A percentile compares a stretch with the other conserved stretches of the same genome.
These are phyloP conservation scores for Centrapalus pauciflorus DNA, from an alignment of 129 eudicot genomes.

Conservation along the genomic window DNA sequence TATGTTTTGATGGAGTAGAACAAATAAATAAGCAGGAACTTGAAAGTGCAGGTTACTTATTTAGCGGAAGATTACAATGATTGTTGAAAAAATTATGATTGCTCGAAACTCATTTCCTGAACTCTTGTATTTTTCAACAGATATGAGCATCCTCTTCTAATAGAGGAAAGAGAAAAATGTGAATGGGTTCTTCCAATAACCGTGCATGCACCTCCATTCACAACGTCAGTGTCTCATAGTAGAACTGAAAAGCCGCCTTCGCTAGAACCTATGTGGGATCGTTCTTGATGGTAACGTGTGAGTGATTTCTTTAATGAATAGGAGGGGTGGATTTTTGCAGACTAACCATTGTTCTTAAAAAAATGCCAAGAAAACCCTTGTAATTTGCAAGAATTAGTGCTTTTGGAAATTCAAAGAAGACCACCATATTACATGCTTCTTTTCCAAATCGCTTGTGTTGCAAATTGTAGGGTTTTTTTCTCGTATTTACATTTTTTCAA, in stretches of 20 bases:
- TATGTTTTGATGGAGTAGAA: too few relatives aligned
- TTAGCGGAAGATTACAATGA: too few relatives aligned
- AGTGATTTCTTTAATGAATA: not conserved
- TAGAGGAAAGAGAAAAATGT: constrained; percentile 97
- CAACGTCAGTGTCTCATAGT: constrained; percentile 45
- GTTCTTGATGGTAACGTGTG: constrained; percentile 63
- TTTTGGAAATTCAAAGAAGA: not conserved
- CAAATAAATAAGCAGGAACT: too few relatives aligned
- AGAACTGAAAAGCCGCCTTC: constrained; percentile 57
- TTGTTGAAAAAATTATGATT: not conserved
- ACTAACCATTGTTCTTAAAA: not conserved
- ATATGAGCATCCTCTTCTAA: constrained; percentile 87
- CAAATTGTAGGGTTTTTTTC: not conserved
- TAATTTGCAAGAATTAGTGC: not conserved
- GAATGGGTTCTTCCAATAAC: constrained; percentile 96
- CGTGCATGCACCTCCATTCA: constrained; percentile 83
- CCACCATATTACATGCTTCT: not conserved
- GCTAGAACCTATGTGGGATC: constrained; percentile 70
- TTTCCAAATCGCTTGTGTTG: not conserved
- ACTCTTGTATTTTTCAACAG: constrained; percentile 30
- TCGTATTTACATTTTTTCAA: not conserved
- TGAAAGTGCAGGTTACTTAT: too few relatives aligned
- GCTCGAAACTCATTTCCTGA: not conserved
- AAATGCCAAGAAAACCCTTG: not conserved
- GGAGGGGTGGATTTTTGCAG: not conserved